Conservation (phyloP, 2,329 filamentous ascomycete species). For the Neonectria punicea region DNA sequence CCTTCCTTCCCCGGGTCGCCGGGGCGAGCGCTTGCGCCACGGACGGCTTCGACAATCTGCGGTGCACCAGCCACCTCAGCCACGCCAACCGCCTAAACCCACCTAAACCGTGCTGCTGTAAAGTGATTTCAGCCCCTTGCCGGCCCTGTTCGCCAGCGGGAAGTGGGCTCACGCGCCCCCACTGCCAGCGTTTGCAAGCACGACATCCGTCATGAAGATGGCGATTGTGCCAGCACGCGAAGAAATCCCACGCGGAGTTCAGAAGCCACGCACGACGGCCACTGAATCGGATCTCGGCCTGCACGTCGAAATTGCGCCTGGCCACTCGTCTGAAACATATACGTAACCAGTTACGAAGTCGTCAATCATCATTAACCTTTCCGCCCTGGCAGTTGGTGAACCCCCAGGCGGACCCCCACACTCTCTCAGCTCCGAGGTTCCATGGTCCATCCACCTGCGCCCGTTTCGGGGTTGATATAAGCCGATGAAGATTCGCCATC, state of each 20-base stretch:
- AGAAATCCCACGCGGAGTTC: constrained; percentile 9
- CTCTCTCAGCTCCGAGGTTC: not conserved
- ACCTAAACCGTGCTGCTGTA: not conserved
- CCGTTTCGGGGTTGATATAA: constrained; percentile 7
- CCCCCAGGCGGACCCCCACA: constrained; percentile 12
- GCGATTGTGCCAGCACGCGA: constrained; percentile 28
- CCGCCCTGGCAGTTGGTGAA: not conserved
- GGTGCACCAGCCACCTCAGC: constrained; percentile 22
- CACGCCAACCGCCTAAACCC: not conserved
- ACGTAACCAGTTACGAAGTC: constrained; percentile 25
- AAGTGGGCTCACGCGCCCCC: constrained; percentile 36
- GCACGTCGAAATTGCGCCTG: constrained; percentile 10
- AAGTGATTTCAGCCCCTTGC: not conserved
- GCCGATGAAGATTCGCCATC: not conserved
- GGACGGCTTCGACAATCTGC: constrained; percentile 6
- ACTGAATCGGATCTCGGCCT: constrained; percentile 20
- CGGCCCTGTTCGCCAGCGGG: constrained; percentile 17
- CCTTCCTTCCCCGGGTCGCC: constrained; percentile 30
- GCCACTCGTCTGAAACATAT: constrained; percentile 7
- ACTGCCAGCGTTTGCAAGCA: constrained; percentile 27
- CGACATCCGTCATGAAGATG: constrained; percentile 39
- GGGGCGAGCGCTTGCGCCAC: constrained; percentile 32
- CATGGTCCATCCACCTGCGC: constrained; percentile 5
- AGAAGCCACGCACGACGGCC: not conserved
- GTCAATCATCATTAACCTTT: constrained; percentile 3